Conservation (phyloP, 139 green algal genomes). For the Closterium sp. region DNA sequence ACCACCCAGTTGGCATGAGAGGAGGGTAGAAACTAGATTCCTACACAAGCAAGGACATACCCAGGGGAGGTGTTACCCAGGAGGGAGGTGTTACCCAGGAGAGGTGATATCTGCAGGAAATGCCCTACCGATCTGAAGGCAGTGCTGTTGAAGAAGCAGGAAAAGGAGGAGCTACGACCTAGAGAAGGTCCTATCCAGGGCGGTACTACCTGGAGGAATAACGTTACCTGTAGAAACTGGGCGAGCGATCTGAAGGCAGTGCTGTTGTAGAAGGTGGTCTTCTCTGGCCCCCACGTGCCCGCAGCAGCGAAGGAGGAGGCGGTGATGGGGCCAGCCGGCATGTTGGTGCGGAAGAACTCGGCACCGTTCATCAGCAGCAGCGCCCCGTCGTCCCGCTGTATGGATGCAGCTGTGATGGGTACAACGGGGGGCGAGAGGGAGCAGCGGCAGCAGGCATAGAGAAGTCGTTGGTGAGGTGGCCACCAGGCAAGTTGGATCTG, state of each 20-base stretch:
- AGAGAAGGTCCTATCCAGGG: too few species aligned
- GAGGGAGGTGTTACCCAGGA: too few species aligned
- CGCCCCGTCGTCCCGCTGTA: slow-evolving; percentile 5
- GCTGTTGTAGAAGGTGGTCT: neutral
- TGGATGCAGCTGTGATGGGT: neutral
- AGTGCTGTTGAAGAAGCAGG: too few species aligned
- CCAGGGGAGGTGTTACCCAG: too few species aligned
- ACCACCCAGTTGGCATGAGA: neutral
- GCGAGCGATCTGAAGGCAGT: neutral
- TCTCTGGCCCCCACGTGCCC: neutral
- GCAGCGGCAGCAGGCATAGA: too few species aligned
- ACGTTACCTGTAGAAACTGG: neutral
- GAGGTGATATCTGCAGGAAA: too few species aligned
- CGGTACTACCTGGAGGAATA: too few species aligned
- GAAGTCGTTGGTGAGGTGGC: neutral
- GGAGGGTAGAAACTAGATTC: too few species aligned
- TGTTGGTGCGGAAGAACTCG: slow-evolving; percentile 19
- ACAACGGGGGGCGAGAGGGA: too few species aligned
- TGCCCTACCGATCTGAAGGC: too few species aligned
- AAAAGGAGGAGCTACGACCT: too few species aligned
- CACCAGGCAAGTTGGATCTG: slow-evolving; percentile 4
- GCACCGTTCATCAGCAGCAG: slow-evolving; percentile 15
- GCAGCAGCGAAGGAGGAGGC: neutral
- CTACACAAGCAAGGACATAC: too few species aligned
- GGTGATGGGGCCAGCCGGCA: slow-evolving; percentile 10